phyloP scores from a whole-genome alignment of 768 basidiomycete genomes.

The Leccinum aurantiacum region DNA sequence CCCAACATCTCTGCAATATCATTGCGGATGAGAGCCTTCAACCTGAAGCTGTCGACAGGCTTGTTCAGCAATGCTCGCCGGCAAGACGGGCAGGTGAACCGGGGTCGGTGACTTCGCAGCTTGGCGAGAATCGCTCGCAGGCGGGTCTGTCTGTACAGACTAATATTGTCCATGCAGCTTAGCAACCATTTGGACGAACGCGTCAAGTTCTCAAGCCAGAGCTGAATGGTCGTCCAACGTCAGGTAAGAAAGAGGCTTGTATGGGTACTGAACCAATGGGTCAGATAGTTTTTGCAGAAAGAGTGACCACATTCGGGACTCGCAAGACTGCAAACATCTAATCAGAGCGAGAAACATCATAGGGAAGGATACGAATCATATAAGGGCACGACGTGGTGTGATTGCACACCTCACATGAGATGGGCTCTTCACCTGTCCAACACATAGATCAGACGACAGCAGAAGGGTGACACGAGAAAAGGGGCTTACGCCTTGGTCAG shows the following conservation, averaged over 20 bases:
- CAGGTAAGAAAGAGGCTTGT: slow-evolving; percentile 52
- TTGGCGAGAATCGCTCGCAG: slow-evolving; percentile 4
- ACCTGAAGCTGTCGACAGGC: slow-evolving; percentile 59
- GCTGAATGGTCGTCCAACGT: slow-evolving; percentile 4
- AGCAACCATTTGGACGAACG: slow-evolving; percentile 14
- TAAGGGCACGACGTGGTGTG: slow-evolving; percentile 65
- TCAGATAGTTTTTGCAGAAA: slow-evolving; percentile 30
- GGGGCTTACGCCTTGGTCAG: slow-evolving; percentile 7
- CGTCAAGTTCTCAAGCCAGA: slow-evolving; percentile 17
- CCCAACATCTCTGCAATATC: slow-evolving; percentile 1
- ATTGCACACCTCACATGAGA: slow-evolving; percentile 66
- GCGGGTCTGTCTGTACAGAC: slow-evolving; percentile 10
- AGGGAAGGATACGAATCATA: slow-evolving; percentile 42
- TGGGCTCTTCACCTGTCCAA: slow-evolving; percentile 48
- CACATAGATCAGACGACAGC: background rate
- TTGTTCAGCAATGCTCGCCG: slow-evolving; percentile 46
- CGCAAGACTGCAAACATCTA: slow-evolving; percentile 41
- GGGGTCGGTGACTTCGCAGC: slow-evolving; percentile 38
- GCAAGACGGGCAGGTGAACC: slow-evolving; percentile 68
- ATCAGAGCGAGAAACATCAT: slow-evolving; percentile 7
- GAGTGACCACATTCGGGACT: slow-evolving; percentile 63
- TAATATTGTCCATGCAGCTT: slow-evolving; percentile 17
- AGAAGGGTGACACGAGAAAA: background rate
- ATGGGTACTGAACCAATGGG: slow-evolving; percentile 50
- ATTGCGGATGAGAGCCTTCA: slow-evolving; percentile 53